A percentile compares a stretch with the other conserved stretches of the same genome.
These are phyloP conservation scores for Pseudogymnoascus sp. DNA, from an alignment of 2,329 filamentous ascomycete species.

Conservation along the genomic window DNA sequence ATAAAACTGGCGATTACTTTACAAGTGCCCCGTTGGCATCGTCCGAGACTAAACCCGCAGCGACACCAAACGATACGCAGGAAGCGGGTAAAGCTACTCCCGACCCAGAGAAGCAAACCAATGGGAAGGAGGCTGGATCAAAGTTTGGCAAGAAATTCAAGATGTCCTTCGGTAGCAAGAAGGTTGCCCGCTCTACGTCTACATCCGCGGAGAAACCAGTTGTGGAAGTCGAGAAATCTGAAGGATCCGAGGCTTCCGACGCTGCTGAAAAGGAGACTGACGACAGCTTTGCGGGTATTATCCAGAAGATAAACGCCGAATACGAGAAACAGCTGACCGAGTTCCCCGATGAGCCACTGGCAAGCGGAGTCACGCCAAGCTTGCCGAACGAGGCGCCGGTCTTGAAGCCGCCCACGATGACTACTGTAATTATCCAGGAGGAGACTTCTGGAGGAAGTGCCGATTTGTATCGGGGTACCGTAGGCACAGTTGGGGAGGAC, in stretches of 20 bases:
- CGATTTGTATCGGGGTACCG: slow-evolving; percentile 86
- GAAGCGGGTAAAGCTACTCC: slow-evolving; percentile 42
- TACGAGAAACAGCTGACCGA: slow-evolving; percentile 64
- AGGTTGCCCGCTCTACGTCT: slow-evolving; percentile 64
- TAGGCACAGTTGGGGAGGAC: slow-evolving; percentile 69
- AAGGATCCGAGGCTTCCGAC: slow-evolving; percentile 51
- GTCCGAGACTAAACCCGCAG: slow-evolving; percentile 39
- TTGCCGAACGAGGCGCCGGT: slow-evolving; percentile 69
- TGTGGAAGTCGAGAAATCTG: slow-evolving; percentile 58
- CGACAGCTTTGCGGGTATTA: slow-evolving; percentile 64
- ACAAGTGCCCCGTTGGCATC: slow-evolving; percentile 50
- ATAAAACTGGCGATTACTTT: slow-evolving; percentile 69
- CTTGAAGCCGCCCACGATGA: slow-evolving; percentile 62
- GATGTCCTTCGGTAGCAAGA: slow-evolving; percentile 73
- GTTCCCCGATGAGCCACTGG: slow-evolving; percentile 46
- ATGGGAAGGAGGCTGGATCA: slow-evolving; percentile 51
- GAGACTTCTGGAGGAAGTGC: slow-evolving; percentile 64
- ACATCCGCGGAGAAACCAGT: slow-evolving; percentile 65
- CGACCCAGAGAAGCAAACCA: slow-evolving; percentile 54
- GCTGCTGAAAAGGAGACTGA: slow-evolving; percentile 67
- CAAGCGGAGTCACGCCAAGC: slow-evolving; percentile 62
- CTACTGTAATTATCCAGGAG: slow-evolving; percentile 63
- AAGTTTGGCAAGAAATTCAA: slow-evolving; percentile 81
- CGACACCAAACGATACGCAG: slow-evolving; percentile 40
- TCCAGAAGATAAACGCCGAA: slow-evolving; percentile 66